Base-by-base conservation (phyloP, 2,329 filamentous ascomycete genomes). In the Ophiostoma fasciatum region DNA sequence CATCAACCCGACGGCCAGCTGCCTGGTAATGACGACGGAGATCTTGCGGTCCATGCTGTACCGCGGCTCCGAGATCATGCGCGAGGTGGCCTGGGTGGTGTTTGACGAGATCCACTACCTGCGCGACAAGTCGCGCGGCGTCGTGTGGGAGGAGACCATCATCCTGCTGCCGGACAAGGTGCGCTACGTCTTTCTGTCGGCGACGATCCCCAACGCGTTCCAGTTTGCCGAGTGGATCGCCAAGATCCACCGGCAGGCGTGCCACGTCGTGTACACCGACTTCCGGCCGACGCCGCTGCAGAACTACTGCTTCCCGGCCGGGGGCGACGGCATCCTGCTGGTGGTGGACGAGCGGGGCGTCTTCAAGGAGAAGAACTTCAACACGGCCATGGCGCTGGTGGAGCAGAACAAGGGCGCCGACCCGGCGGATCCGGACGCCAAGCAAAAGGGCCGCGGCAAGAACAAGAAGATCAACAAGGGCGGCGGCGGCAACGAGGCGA, bases 101-200 rank as follows among this genome's bases (percentile, higher is more conserved):
- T 98, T 98, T 49, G 90, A 98, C 58, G 90, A 98, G 58, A 93
- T 98, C 43, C 90, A 98, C 59, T 98, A 98, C 60, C 79, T 98
- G 75, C 77, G 90, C 51, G 90, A 98, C 59, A 92, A 92, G 59
- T 71, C 75, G 34, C 73, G 90, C 59, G 90, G 90, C 64, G 90
- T 98, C 1, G 90, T 98, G 3, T 98, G 90, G 90, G 90, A 98
- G 57, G 90, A 98, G 63, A 96, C 90, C 27, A 96, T 98, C 53
- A 98, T 98, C 51, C 69, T 98, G 46, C 68, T 98, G 21, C 90
- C 90, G 4, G 90, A 98, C 64, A 96, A 98, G 68, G 92, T 98
- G 47, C 82, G 85, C 61, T 98, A 96, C 52, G 92, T 98, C 38
- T 98, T 98, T 59, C 64, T 98, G 42, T 98, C 92, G 22, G 90